These are phyloP conservation scores for Colletotrichum viniferum DNA, from an alignment of 2,329 filamentous ascomycete genomes.

Conservation along the genomic window DNA sequence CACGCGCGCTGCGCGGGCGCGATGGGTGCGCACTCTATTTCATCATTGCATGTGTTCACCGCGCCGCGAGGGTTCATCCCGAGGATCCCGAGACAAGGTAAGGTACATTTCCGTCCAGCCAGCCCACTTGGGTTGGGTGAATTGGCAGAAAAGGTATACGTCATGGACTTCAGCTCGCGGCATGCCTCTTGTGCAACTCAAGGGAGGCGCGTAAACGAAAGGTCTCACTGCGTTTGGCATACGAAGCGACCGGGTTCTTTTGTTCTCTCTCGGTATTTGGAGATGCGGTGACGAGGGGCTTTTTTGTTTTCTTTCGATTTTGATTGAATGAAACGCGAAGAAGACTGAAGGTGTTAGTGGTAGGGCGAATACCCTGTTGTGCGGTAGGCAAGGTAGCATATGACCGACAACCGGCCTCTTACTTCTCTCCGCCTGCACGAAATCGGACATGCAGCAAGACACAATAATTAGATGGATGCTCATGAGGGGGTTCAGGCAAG, in stretches of 20 bases:
- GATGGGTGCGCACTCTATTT: background rate
- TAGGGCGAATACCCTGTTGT: background rate
- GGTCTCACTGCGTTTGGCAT: background rate
- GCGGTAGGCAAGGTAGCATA: background rate
- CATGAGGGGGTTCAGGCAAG: background rate
- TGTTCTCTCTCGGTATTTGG: background rate
- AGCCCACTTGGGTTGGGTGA: background rate
- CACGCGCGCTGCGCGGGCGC: background rate
- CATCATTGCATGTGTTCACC: background rate
- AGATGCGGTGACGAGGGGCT: background rate
- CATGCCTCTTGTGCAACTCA: background rate
- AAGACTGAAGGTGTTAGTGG: background rate
- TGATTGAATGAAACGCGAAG: background rate
- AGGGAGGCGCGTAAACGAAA: background rate
- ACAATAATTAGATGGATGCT: background rate
- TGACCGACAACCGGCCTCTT: background rate
- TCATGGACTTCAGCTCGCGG: constrained; percentile 2
- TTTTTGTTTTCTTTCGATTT: background rate
- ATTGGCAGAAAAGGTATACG: background rate
- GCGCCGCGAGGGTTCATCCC: background rate
- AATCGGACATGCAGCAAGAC: background rate
- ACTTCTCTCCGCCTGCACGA: background rate
- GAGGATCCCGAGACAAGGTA: background rate
- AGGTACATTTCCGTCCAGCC: background rate
- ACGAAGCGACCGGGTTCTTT: background rate